phyloP scores from a whole-genome alignment of 495 filamentous ascomycete species.

The Bathelium albidoporum region DNA sequence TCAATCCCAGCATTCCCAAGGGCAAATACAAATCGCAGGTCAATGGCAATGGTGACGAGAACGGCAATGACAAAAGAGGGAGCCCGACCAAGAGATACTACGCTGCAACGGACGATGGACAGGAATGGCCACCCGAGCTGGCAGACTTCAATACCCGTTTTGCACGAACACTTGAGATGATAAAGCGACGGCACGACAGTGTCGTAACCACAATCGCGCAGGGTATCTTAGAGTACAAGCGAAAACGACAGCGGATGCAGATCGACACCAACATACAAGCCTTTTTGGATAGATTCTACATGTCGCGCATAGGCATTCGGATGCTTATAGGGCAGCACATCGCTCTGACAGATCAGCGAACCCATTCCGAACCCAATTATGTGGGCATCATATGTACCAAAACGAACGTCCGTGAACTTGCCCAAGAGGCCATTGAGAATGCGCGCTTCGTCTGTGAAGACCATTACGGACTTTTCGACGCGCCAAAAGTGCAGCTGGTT shows the following conservation, averaged over 20 bases:
- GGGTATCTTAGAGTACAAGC: conserved; percentile 95
- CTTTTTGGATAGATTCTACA: conserved; percentile 98
- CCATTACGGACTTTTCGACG: conserved; percentile 95
- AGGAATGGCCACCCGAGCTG: conserved; percentile 89
- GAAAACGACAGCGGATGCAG: conserved; percentile 90
- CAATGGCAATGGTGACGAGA: conserved; percentile 35
- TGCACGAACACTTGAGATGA: conserved; percentile 70
- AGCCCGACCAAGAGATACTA: conserved; percentile 67
- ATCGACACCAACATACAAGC: conserved; percentile 94
- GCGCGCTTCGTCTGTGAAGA: conserved; percentile 97
- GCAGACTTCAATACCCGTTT: conserved; percentile 90
- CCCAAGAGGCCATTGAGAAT: conserved; percentile 95
- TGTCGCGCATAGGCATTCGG: conserved; percentile 98
- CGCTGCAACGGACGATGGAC: conserved; percentile 75
- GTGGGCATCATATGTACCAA: conserved; percentile 98
- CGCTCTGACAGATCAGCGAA: conserved; percentile 83
- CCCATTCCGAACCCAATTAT: conserved; percentile 78
- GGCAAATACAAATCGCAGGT: conserved; percentile 63
- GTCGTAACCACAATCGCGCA: conserved; percentile 91
- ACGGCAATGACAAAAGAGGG: conserved; percentile 38
- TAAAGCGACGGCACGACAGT: conserved; percentile 92
- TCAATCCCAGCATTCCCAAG: conserved; percentile 78
- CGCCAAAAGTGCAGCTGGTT: conserved; percentile 90
- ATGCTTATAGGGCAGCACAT: conserved; percentile 99
- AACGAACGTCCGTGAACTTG: conserved; percentile 91